Evolutionary conservation across 225 moss, liverwort and hornwort genomes (phyloP), one percentile per base, ranked within the genome.

Genomic region (Neckera pumila): DNA sequence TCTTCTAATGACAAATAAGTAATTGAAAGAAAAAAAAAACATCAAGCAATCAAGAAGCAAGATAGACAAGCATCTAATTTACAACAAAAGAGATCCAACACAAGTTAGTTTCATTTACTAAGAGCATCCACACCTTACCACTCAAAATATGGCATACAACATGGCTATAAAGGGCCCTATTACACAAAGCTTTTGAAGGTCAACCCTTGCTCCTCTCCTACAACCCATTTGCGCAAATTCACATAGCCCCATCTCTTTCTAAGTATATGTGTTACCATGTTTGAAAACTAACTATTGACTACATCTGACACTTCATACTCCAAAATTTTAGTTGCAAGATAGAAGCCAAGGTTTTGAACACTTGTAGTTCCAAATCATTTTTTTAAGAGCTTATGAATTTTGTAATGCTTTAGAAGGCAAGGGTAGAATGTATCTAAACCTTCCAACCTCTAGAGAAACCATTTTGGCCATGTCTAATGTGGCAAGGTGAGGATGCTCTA

Each of bases 381-480:
- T 30, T 19, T 47, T 2, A 49, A 31, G 7, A 31, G 2, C 5
- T 0, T 49, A 2, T 12, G 3, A 34, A 1, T 0, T 76, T 34
- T 36, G 2, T 2, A 34, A 36, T 0, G 1, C 36, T 36, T 22
- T 3, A 53, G 14, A 53, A 0, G 5, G 6, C 8, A 36, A 53
- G 0, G 2, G 8, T 34, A 0, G 14, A 1, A 21, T 0, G 1
- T 22, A 2, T 53, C 2, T 36, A 22, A 9, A 0, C 1, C 53
- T 9, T 53, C 3, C 2, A 0, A 0, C 5, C 4, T 6, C 0
- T 14, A 14, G 3, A 5, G 9, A 76, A 76, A 5, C 0, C 0
- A 0, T 36, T 36, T 0, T 0, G 0, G 0, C 3, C 2, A 1
- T 23, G 0, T 2, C 1, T 51, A 15, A 54, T 0, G 0, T 1